Evolutionary conservation across 2,329 filamentous ascomycete genomes (phyloP).

Genomic region (Neonectria punicea): DNA sequence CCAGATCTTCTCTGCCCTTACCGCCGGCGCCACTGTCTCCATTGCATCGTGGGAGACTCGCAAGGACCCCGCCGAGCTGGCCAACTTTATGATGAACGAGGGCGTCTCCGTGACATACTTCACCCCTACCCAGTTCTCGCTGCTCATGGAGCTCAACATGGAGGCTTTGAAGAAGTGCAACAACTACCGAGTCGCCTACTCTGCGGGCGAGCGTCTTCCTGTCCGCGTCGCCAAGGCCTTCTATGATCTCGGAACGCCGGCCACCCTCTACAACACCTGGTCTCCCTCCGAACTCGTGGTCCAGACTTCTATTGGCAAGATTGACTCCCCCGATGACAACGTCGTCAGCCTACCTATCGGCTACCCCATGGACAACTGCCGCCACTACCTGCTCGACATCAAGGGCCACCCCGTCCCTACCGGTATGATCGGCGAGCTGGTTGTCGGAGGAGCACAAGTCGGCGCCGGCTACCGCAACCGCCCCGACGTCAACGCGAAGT

Average conservation of each 20-base stretch:
- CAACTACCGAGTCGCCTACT: conserved; percentile 37
- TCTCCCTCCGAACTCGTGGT: conserved; percentile 39
- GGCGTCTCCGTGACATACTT: conserved; percentile 37
- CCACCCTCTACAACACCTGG: conserved; percentile 38
- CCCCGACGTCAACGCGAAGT: conserved; percentile 63
- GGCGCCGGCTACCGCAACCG: conserved; percentile 52
- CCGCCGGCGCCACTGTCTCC: conserved; percentile 35
- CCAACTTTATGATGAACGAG: conserved; percentile 37
- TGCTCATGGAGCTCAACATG: conserved; percentile 38
- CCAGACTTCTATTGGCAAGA: conserved; percentile 36
- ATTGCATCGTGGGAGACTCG: conserved; percentile 38
- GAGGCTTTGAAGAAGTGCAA: conserved; percentile 31
- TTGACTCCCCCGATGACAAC: conserved; percentile 29
- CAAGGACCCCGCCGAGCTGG: conserved; percentile 38
- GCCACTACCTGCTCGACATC: conserved; percentile 53
- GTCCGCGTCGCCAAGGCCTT: conserved; percentile 37
- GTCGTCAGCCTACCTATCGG: conserved; percentile 36
- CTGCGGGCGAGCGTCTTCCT: conserved; percentile 38
- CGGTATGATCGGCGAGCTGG: conserved; percentile 55
- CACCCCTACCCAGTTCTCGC: conserved; percentile 37
- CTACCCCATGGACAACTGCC: conserved; percentile 42
- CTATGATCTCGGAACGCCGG: conserved; percentile 38
- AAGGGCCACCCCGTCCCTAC: conserved; percentile 50
- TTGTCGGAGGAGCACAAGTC: conserved; percentile 55
- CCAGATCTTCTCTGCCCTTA: conserved; percentile 37